phyloP scores from a whole-genome alignment of 495 filamentous ascomycete species.

The Podospora pseudopauciseta region DNA sequence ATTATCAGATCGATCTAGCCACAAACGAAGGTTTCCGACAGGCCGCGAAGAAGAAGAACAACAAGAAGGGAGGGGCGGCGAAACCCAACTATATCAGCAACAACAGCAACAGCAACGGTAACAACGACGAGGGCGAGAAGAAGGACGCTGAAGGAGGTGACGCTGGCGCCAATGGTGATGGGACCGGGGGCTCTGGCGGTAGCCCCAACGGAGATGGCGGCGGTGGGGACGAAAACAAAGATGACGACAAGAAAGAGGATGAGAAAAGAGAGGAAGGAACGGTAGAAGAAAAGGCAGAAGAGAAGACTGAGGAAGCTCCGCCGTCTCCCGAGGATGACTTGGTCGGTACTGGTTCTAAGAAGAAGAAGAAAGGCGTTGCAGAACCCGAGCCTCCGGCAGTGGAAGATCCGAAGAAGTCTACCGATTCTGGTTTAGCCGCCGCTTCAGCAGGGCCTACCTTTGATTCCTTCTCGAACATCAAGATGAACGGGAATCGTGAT shows the following conservation, averaged over 20 bases:
- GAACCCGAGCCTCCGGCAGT: neutral
- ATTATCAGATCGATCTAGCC: slow-evolving; percentile 40
- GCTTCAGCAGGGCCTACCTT: slow-evolving; percentile 23
- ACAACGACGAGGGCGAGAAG: slow-evolving; percentile 47
- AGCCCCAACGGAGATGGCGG: slow-evolving; percentile 25
- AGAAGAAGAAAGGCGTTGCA: slow-evolving; percentile 43
- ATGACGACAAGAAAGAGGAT: slow-evolving; percentile 27
- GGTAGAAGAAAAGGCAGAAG: slow-evolving; percentile 25
- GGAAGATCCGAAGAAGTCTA: neutral
- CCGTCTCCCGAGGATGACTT: slow-evolving; percentile 18
- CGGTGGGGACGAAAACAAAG: slow-evolving; percentile 29
- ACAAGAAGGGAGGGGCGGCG: slow-evolving; percentile 13
- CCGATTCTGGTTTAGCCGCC: slow-evolving; percentile 12
- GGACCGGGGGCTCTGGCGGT: slow-evolving; percentile 19
- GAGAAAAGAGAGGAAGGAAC: slow-evolving; percentile 36
- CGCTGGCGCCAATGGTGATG: neutral
- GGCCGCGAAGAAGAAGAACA: slow-evolving; percentile 42
- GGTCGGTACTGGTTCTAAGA: slow-evolving; percentile 17
- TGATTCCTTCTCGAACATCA: slow-evolving; percentile 48
- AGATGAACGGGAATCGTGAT: slow-evolving; percentile 43
- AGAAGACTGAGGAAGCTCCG: slow-evolving; percentile 15
- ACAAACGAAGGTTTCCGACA: slow-evolving; percentile 47
- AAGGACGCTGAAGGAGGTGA: slow-evolving; percentile 27
- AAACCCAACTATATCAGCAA: slow-evolving; percentile 14
- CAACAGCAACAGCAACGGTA: slow-evolving; percentile 13